These are phyloP conservation scores for Rhododendron simsii DNA, from an alignment of 148 eudicot species.

Conservation along the genomic window DNA sequence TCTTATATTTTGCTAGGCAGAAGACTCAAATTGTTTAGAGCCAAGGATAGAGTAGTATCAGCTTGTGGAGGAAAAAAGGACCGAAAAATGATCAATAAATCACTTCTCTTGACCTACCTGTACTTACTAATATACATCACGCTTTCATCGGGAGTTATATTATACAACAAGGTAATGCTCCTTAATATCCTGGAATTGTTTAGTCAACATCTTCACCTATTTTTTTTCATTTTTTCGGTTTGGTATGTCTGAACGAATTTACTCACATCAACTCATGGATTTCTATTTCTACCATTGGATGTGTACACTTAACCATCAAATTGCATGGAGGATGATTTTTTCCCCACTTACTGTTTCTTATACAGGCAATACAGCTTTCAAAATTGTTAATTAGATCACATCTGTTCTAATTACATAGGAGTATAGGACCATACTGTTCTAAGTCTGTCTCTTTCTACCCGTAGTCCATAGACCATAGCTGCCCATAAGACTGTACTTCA, in stretches of 20 bases:
- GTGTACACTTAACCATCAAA: background rate
- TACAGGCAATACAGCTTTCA: background rate
- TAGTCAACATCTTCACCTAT: background rate
- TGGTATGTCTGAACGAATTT: background rate
- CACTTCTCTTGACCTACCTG: slow-evolving; percentile 67
- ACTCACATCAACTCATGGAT: background rate
- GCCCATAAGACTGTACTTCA: background rate
- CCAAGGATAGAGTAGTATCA: background rate
- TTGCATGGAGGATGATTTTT: background rate
- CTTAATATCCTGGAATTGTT: background rate
- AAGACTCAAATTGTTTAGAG: slow-evolving; percentile 7
- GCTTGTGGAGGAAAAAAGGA: slow-evolving; percentile 10
- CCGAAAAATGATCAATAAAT: slow-evolving; percentile 54
- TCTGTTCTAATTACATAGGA: background rate
- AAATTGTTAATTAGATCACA: background rate
- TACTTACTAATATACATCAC: slow-evolving; percentile 78
- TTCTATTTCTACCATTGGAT: background rate
- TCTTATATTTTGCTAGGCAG: slow-evolving; percentile 1
- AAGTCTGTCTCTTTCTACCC: background rate
- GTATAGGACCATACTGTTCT: background rate
- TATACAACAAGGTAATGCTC: slow-evolving; percentile 78
- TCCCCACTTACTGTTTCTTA: background rate
- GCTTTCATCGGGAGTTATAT: slow-evolving; percentile 93
- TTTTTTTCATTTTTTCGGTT: background rate
- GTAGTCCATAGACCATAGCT: background rate